Evolutionary conservation across 176 grass and related monocot species (phyloP).

Genomic region (Triticum turgidum): DNA sequence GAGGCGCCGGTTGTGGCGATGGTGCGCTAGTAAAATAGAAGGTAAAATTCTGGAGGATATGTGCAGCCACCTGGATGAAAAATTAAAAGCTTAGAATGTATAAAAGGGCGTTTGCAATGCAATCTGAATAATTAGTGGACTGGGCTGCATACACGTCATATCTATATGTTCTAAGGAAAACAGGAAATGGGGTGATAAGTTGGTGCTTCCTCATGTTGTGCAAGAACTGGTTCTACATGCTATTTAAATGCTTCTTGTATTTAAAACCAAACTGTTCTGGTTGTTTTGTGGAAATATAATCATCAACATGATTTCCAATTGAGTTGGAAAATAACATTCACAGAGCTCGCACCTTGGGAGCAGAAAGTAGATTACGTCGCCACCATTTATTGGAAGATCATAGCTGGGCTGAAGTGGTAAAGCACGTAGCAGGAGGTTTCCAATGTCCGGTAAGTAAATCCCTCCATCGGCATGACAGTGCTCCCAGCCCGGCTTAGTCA

Average conservation of each 20-base stretch:
- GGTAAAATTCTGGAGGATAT: conserved; percentile 62
- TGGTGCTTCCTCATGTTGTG: not conserved
- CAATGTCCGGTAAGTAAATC: conserved; percentile 97
- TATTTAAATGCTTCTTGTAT: not conserved
- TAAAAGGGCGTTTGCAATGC: conserved; percentile 4
- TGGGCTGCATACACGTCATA: not conserved
- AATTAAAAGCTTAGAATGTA: conserved; percentile 35
- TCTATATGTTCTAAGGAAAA: conserved; percentile 9
- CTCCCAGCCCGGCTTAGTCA: too few species aligned
- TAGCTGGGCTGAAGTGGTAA: too few species aligned
- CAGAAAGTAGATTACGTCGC: too few species aligned
- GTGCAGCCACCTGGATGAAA: conserved; percentile 56
- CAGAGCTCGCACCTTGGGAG: too few species aligned
- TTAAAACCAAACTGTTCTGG: not conserved
- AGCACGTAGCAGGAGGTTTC: not conserved
- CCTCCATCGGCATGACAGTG: conserved; percentile 16
- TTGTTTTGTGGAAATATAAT: too few species aligned
- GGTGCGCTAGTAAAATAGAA: not conserved
- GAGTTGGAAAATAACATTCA: too few species aligned
- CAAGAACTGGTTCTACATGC: conserved; percentile 2
- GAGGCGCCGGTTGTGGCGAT: not conserved
- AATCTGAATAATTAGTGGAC: not conserved
- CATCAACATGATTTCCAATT: too few species aligned
- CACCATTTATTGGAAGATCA: too few species aligned
- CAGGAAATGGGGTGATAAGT: not conserved